Conservation (phyloP, 139 green algal genomes). For the Volvox africanus region DNA sequence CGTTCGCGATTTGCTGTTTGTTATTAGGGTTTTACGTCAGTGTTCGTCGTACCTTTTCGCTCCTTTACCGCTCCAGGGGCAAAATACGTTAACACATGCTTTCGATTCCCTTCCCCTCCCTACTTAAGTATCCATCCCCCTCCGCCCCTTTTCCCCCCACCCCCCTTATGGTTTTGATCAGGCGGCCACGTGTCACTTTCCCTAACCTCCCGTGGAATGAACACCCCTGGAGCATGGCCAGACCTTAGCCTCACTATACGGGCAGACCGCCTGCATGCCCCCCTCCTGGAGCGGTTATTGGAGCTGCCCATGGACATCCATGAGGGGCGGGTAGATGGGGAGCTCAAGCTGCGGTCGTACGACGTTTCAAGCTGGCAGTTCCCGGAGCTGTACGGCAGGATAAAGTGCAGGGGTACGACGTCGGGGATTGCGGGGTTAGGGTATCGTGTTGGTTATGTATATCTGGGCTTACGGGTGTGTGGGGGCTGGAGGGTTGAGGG, state of each 20-base stretch:
- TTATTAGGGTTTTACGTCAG: too few relatives aligned
- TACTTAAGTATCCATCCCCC: too few relatives aligned
- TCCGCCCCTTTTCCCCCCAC: too few relatives aligned
- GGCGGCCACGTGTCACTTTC: conserved; percentile 69
- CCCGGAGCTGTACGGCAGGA: conserved; percentile 80
- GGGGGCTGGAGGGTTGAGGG: not conserved
- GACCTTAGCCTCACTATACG: conserved; percentile 69
- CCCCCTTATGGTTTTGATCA: too few relatives aligned
- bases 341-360: conserved; percentile 74
- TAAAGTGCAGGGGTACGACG: conserved; percentile 46
- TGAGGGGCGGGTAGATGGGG: conserved; percentile 77
- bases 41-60: too few relatives aligned
- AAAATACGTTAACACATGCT: too few relatives aligned
- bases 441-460: too few relatives aligned
- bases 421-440: not conserved
- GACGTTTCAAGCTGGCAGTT: conserved; percentile 81
- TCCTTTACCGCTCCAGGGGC: too few relatives aligned
- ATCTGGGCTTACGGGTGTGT: not conserved
- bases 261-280: conserved; percentile 78
- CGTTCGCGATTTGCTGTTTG: too few relatives aligned
- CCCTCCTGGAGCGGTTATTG: conserved; percentile 88
- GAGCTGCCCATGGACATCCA: conserved; percentile 94
- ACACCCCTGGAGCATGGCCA: conserved; percentile 9
- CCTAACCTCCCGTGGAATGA: conserved; percentile 64
- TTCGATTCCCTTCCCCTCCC: too few relatives aligned